phyloP scores from a whole-genome alignment of 768 basidiomycete species.

The Artomyces pyxidatus region DNA sequence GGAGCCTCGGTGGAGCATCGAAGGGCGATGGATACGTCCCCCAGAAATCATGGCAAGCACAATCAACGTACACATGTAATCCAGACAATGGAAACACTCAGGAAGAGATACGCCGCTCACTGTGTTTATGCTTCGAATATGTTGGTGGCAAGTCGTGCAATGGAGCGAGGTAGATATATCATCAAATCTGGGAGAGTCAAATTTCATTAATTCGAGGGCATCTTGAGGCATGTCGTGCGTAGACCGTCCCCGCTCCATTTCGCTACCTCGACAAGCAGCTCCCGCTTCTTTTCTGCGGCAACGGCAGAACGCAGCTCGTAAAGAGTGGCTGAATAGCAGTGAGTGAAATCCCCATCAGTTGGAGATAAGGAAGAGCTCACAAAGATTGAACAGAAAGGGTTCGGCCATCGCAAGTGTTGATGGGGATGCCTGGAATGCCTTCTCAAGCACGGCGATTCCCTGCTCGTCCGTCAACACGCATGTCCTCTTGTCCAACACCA shows the following conservation, averaged over 20 bases:
- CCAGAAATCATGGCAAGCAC: too few relatives aligned
- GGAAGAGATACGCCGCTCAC: too few relatives aligned
- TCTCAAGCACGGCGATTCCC: slow-evolving; percentile 67
- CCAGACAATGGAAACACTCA: too few relatives aligned
- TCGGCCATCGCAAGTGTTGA: slow-evolving; percentile 68
- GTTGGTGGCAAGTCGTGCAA: too few relatives aligned
- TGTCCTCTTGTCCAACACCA: not conserved
- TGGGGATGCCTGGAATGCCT: slow-evolving; percentile 53
- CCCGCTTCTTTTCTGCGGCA: slow-evolving; percentile 69
- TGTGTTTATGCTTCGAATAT: too few relatives aligned
- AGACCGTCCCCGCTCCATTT: slow-evolving; percentile 86
- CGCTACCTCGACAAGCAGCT: slow-evolving; percentile 65
- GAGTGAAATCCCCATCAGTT: not conserved
- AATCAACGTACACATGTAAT: too few relatives aligned
- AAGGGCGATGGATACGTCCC: too few relatives aligned
- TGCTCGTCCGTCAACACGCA: slow-evolving; percentile 19
- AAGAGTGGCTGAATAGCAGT: slow-evolving; percentile 49
- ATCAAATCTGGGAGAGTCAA: too few relatives aligned
- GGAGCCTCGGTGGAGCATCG: too few relatives aligned
- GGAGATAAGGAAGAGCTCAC: slow-evolving; percentile 32
- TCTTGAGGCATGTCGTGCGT: slow-evolving; percentile 67
- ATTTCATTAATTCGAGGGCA: slow-evolving; percentile 41
- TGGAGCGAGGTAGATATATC: too few relatives aligned
- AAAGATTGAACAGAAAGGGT: slow-evolving; percentile 79
- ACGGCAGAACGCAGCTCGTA: slow-evolving; percentile 74